Conservation (phyloP, 352 stramenopile genomes). For the Phytopythium montanum region DNA sequence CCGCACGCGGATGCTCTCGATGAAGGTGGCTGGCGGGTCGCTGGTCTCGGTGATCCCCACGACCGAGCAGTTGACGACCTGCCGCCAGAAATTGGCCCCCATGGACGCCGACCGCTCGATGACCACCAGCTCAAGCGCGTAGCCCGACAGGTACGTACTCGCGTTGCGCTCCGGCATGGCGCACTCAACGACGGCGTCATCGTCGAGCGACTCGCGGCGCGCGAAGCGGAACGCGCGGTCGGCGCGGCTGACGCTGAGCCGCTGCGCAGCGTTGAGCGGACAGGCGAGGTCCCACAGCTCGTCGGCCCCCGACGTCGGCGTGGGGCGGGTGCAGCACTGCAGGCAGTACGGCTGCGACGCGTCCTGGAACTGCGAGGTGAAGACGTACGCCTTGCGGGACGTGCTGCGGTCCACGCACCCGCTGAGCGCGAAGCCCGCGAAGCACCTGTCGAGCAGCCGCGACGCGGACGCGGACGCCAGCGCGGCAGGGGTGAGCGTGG, state of each 20-base stretch:
- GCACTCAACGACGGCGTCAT: slow-evolving; percentile 54
- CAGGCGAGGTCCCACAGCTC: slow-evolving; percentile 79
- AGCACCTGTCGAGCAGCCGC: slow-evolving; percentile 53
- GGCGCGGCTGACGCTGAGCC: slow-evolving; percentile 65
- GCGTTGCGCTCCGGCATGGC: slow-evolving; percentile 45
- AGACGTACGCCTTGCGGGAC: slow-evolving; percentile 48
- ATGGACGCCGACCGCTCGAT: slow-evolving; percentile 42
- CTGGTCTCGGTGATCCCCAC: slow-evolving; percentile 39
- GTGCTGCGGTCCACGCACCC: slow-evolving; percentile 49
- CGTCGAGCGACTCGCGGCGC: slow-evolving; percentile 39
- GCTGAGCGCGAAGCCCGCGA: slow-evolving; percentile 58
- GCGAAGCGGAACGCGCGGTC: slow-evolving; percentile 56
- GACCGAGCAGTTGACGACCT: slow-evolving; percentile 64
- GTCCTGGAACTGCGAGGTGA: slow-evolving; percentile 59
- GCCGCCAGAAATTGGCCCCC: slow-evolving; percentile 59
- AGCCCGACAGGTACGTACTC: slow-evolving; percentile 51
- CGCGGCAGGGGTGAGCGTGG: neutral
- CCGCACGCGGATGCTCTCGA: slow-evolving; percentile 54
- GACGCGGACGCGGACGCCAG: slow-evolving; percentile 17
- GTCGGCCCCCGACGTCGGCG: slow-evolving; percentile 44
- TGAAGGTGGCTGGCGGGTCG: slow-evolving; percentile 34
- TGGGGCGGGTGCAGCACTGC: slow-evolving; percentile 73
- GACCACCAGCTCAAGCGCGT: slow-evolving; percentile 51
- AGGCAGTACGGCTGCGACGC: slow-evolving; percentile 51
- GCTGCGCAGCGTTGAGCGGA: slow-evolving; percentile 59